Evolutionary conservation across 2,329 filamentous ascomycete genomes (phyloP), one percentile per base, ranked within the genome.

Genomic region (Helminthosporium solani): DNA sequence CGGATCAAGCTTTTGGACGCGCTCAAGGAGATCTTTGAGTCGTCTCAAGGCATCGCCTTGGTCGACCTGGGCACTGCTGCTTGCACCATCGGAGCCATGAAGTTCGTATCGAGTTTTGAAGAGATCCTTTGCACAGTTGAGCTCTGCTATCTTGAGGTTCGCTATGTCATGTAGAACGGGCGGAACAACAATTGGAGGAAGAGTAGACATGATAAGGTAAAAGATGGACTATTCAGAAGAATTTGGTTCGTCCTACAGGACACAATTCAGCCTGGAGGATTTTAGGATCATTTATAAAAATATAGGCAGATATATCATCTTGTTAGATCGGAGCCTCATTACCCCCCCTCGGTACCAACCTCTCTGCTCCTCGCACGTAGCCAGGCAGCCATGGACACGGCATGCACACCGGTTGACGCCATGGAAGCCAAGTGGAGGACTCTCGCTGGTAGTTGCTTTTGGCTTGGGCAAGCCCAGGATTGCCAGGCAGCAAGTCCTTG

Each of bases 61-160:
- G 15, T 47, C 44, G 2, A 54, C 48, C 19, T 61, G 58, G 12
- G 28, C 46, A 0, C 42, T 7, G 19, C 9, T 51, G 3, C 78
- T 68, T n/a, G n/a, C n/a, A n/a, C n/a, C n/a, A n/a, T n/a, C n/a
- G n/a, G n/a, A n/a, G 1, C 68, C 37, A 6, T 31, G 9, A 16
- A 45, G 56, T 3, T 63, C 50, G 52, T 80, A 80, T 31, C 71
- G 73, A 27, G 65, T 61, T 42, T 78, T 73, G 54, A 80, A 83
- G 2, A 74, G 62, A 0, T 64, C 63, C 20, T 76, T 78, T 49
- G 80, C 75, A 52, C 77, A 78, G 21, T 74, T 71, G 7, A 84
- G 72, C 54, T 83, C 78, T n/a, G 69, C 69, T 48, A 84, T 76
- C 57, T 83, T 84, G 46, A 63, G 53, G 27, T 65, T 50, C 14